These are phyloP conservation scores for Taiwanofungus camphoratus DNA, from an alignment of 1,284 basidiomycete species.

Conservation along the genomic window DNA sequence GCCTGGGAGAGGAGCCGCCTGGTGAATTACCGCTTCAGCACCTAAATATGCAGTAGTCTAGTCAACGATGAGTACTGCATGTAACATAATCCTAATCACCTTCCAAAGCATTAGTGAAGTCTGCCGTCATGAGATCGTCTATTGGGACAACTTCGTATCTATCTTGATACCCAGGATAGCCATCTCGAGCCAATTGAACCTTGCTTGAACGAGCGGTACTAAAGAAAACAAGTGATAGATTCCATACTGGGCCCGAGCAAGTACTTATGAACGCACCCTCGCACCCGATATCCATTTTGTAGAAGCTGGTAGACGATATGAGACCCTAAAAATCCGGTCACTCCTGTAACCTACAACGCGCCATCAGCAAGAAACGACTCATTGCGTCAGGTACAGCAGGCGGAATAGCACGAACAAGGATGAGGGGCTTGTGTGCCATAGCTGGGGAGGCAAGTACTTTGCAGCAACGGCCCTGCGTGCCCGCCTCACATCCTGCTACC, in stretches of 20 bases:
- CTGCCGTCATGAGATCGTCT: neutral
- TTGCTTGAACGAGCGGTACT: neutral
- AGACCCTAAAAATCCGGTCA: neutral
- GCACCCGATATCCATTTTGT: constrained; percentile 3
- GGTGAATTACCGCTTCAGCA: neutral
- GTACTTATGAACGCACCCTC: neutral
- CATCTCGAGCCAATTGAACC: neutral
- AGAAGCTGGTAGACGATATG: neutral
- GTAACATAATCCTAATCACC: too few species aligned
- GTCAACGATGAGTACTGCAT: too few species aligned
- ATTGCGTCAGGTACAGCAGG: too few species aligned
- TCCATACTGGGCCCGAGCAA: too few species aligned
- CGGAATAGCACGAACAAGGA: too few species aligned
- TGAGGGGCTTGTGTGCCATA: too few species aligned
- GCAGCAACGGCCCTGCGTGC: too few species aligned
- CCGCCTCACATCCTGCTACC: too few species aligned
- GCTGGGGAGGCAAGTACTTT: too few species aligned
- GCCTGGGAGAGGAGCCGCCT: neutral
- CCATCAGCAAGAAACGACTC: too few species aligned
- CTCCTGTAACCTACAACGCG: neutral
- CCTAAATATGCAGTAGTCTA: too few species aligned
- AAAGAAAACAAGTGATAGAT: neutral
- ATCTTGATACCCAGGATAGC: neutral
- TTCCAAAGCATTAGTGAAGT: neutral
- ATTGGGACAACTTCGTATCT: neutral